Evolutionary conservation across 2,329 filamentous ascomycete genomes (phyloP).

Genomic region (Colletotrichum lentis): DNA sequence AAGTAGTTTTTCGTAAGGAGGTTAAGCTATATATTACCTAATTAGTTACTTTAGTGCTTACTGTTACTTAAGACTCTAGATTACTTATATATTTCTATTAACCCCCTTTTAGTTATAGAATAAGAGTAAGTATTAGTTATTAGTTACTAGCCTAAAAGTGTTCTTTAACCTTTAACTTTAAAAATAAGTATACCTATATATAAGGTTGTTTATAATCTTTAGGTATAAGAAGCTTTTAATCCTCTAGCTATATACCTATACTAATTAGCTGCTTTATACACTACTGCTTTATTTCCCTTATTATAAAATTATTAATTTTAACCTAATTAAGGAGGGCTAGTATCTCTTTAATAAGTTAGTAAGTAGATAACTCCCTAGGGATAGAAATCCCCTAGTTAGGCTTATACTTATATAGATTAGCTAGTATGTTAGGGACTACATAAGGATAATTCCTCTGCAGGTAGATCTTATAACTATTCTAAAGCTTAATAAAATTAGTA

Average conservation of each 20-base stretch:
- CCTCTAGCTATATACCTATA: not conserved
- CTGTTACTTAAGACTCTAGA: not conserved
- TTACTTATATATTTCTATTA: constrained; percentile 1
- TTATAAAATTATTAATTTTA: not conserved
- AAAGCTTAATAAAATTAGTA: not conserved
- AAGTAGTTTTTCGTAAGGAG: not conserved
- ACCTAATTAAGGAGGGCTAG: not conserved
- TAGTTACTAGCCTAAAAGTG: not conserved
- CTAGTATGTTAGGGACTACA: not conserved
- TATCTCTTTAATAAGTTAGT: not conserved
- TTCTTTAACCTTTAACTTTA: not conserved
- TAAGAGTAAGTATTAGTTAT: not conserved
- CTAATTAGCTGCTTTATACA: not conserved
- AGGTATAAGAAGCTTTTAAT: not conserved
- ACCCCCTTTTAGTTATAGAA: not conserved
- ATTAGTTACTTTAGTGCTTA: not conserved
- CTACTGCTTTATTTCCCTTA: not conserved
- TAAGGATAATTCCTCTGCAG: not conserved
- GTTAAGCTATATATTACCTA: not conserved
- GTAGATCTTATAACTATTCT: not conserved
- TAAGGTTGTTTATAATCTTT: not conserved
- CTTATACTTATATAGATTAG: not conserved
- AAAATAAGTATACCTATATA: not conserved
- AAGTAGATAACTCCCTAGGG: not conserved
- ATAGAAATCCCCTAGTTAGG: not conserved